Percentiles rank a stretch among this genome's conserved stretches.
phyloP scores from a whole-genome alignment of 768 basidiomycete genomes.

The Trametes meyenii region DNA sequence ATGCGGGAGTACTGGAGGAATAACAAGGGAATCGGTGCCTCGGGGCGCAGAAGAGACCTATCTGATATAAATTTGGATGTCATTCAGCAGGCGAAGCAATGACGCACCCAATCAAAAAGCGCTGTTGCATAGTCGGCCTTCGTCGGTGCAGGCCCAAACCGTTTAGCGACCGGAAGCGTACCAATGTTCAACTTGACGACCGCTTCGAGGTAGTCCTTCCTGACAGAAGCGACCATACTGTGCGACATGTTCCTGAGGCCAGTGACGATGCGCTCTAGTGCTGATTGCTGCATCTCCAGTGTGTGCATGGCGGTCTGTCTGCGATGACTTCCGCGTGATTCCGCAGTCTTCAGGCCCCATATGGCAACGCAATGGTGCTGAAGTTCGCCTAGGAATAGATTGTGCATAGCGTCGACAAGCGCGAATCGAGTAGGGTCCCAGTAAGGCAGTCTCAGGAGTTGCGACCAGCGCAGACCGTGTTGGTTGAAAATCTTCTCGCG shows the following conservation, averaged over 20 bases:
- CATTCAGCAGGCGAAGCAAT: no score
- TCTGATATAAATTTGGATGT: conserved; percentile 23
- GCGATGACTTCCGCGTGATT: background rate
- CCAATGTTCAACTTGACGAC: background rate
- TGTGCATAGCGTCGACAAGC: conserved; percentile 47
- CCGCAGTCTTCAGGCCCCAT: background rate
- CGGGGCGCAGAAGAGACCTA: background rate
- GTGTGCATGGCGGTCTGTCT: background rate
- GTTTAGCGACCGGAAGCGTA: no score
- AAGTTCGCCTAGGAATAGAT: conserved; percentile 38
- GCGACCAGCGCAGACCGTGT: conserved; percentile 32
- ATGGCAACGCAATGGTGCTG: conserved; percentile 35
- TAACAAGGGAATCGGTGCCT: background rate
- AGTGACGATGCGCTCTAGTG: background rate
- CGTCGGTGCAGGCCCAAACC: no score
- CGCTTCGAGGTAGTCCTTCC: background rate
- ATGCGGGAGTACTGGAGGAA: background rate
- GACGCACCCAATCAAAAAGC: background rate
- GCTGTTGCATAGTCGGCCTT: background rate
- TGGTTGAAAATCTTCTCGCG: conserved; percentile 18
- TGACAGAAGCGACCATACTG: background rate
- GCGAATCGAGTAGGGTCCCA: conserved; percentile 39
- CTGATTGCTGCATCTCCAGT: background rate
- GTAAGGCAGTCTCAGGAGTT: conserved; percentile 41
- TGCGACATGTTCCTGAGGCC: background rate